phyloP scores from a whole-genome alignment of 345 rosid genomes.

The Nasturtium officinale region DNA sequence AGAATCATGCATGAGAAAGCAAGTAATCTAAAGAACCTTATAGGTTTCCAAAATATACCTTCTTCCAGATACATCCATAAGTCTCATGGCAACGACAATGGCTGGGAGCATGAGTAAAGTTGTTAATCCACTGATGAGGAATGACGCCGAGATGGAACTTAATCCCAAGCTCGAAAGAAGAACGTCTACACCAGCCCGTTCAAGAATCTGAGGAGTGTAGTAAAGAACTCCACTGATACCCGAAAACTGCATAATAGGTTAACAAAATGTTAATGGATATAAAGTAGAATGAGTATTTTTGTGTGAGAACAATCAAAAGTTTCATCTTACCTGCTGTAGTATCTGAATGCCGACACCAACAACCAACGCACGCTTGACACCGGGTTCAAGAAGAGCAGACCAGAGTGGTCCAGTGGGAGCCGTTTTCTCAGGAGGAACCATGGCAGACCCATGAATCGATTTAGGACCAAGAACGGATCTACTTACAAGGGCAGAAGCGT shows the following conservation, averaged over 20 bases:
- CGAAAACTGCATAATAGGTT: constrained; percentile 62
- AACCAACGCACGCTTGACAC: constrained; percentile 77
- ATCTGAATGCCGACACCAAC: constrained; percentile 94
- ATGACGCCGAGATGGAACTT: constrained; percentile 76
- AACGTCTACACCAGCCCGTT: constrained; percentile 87
- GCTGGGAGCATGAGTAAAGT: constrained; percentile 95
- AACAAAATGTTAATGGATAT: constrained; percentile 1
- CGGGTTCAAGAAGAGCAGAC: constrained; percentile 87
- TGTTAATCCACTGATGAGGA: constrained; percentile 88
- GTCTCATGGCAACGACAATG: constrained; percentile 85
- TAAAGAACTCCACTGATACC: constrained; percentile 95
- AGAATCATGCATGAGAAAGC: constrained; percentile 30
- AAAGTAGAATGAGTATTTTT: neutral
- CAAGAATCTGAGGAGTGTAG: constrained; percentile 98
- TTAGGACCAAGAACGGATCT: constrained; percentile 75
- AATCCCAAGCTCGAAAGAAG: constrained; percentile 76
- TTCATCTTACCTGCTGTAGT: constrained; percentile 76
- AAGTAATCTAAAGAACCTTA: neutral
- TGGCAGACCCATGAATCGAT: constrained; percentile 66
- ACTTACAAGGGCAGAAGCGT: constrained; percentile 91
- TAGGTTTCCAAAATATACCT: constrained; percentile 49
- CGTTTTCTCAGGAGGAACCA: constrained; percentile 67
- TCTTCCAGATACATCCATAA: constrained; percentile 94
- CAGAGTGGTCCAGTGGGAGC: constrained; percentile 66
- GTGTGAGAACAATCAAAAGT: neutral